These are phyloP conservation scores for Kalanchoe fedtschenkoi DNA, from an alignment of 164 flowering plant genomes.

Conservation along the genomic window DNA sequence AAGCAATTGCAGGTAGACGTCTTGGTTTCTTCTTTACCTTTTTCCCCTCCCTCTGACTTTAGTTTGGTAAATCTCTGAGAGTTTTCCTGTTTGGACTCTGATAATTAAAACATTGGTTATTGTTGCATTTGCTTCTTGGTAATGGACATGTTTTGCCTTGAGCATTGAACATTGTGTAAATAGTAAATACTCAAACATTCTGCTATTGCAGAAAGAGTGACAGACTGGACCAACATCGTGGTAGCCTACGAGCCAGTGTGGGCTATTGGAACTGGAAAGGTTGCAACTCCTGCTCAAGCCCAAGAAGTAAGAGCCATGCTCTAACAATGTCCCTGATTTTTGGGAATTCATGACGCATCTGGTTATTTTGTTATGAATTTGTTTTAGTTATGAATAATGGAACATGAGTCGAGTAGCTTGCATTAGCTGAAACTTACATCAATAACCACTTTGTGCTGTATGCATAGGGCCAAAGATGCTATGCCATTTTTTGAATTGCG, in stretches of 20 bases:
- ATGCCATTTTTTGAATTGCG: background rate
- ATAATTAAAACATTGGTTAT: too few species aligned
- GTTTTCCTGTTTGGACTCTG: background rate
- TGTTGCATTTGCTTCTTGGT: background rate
- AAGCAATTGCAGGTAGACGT: conserved; percentile 48
- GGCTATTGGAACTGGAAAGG: conserved; percentile 96
- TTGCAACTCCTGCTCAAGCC: conserved; percentile 82
- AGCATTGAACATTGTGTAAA: background rate
- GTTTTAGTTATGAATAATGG: background rate
- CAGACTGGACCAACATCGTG: conserved; percentile 57
- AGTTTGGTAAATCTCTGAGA: background rate
- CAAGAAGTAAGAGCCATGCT: conserved; percentile 56
- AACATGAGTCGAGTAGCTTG: background rate
- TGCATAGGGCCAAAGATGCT: background rate
- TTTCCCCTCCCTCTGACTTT: background rate
- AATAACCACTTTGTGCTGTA: background rate
- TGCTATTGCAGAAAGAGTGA: conserved; percentile 33
- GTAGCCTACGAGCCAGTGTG: conserved; percentile 90
- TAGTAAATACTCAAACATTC: background rate
- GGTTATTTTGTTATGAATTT: background rate
- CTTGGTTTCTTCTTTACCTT: too few species aligned
- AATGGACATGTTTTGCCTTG: background rate
- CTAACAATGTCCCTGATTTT: background rate
- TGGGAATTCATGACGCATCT: background rate
- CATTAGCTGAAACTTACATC: background rate